Base-by-base conservation (phyloP, 2,329 filamentous ascomycete genomes). In the Stachybotrys elegans region DNA sequence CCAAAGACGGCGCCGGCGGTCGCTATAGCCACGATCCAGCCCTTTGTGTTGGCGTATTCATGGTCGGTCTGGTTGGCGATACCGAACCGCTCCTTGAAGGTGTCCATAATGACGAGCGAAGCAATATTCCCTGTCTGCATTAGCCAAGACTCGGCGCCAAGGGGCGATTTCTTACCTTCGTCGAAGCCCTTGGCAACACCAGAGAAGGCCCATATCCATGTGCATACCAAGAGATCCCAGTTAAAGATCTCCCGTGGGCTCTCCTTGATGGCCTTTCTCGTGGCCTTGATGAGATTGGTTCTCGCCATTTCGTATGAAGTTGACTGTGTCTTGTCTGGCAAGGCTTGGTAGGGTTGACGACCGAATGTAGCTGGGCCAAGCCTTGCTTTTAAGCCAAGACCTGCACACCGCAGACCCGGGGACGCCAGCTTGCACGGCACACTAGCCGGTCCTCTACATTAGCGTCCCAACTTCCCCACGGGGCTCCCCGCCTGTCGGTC, bases 11-110 rank as follows among this genome's bases (percentile, higher is more conserved):
- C 58, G 14, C 58, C 57, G 1, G 57, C 57, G 1, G 58, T 61
- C 5, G 58, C 57, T 14, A 61, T 61, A 4, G 58, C 51, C 0
- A 61, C 57, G n/a, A 61, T 57, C 58, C 58, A 61, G 2, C 58
- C 58, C 23, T 61, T 61, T 1, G 58, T 60, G 35, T 55, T 49
- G 11, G 58, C 54, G 16, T 56, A 61, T 22, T 57, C 48, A 8
- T 42, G 12, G 0, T 60, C 58, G 14, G 55, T 51, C 14, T 54
- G 52, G 0, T 55, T 16, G 3, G 43, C 46, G 13, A 61, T 39
- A 3, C 54, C 55, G 21, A 60, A 61, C 0, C 48, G 43, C 12
- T 57, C 43, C 32, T 57, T 56, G 45, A 60, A 60, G 3, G 48
- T 37, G 1, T 50, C 48, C 58, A 59, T 58, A 4, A 57, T 53